phyloP scores from a whole-genome alignment of 2,329 filamentous ascomycete species.

The Stemphylium beticola region DNA sequence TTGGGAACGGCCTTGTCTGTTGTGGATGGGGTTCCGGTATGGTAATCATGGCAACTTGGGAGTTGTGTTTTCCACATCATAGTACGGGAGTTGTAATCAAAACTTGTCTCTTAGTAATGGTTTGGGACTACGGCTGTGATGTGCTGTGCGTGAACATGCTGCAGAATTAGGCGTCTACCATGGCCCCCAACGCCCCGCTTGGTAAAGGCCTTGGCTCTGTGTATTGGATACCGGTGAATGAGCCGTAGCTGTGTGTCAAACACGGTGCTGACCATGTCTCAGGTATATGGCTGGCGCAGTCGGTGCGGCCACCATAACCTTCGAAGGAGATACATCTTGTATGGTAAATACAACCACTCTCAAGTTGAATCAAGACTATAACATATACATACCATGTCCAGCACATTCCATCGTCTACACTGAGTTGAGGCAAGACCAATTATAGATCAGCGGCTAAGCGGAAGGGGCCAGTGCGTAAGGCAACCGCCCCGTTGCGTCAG shows the following conservation, averaged over 20 bases:
- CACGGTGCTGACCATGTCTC: slow-evolving; percentile 6
- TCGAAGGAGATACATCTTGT: not conserved
- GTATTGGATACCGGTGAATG: slow-evolving; percentile 4
- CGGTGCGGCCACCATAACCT: not conserved
- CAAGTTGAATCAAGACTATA: not conserved
- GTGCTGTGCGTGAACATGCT: not conserved
- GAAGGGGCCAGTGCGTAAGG: slow-evolving; percentile 16
- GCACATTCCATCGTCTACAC: not conserved
- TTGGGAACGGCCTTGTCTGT: slow-evolving; percentile 15
- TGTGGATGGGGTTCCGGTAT: slow-evolving; percentile 23
- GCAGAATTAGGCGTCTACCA: not conserved
- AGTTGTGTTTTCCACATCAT: slow-evolving; percentile 25
- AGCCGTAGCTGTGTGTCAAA: slow-evolving; percentile 6
- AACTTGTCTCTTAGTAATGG: slow-evolving; percentile 12
- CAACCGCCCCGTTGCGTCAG: slow-evolving; percentile 21
- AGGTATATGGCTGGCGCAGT: not conserved
- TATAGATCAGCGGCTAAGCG: slow-evolving; percentile 23
- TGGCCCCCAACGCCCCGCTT: not conserved
- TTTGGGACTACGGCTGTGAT: not conserved
- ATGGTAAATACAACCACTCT: not conserved
- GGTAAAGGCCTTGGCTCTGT: not conserved
- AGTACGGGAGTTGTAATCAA: slow-evolving; percentile 24
- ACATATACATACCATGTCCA: not conserved
- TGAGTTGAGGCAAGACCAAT: slow-evolving; percentile 20
- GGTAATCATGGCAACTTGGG: slow-evolving; percentile 20